Conservation (phyloP, 768 basidiomycete genomes). For the Collybiopsis confluens region DNA sequence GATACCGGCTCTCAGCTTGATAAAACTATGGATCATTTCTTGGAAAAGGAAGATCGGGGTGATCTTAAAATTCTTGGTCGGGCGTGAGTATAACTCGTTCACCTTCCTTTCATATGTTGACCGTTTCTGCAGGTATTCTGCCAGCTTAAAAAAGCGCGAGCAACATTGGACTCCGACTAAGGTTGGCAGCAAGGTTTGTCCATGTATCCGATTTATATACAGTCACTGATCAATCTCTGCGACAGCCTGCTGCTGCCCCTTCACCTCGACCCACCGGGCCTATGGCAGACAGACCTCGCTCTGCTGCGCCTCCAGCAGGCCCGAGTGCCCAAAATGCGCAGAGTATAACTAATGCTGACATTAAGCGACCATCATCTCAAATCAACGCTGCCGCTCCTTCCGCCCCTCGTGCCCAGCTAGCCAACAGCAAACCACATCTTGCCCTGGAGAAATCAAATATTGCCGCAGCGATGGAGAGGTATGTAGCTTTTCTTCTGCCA, state of each 20-base stretch:
- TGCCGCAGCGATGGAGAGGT: slow-evolving; percentile 19
- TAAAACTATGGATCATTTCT: slow-evolving; percentile 56
- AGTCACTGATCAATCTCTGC: background rate
- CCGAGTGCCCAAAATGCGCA: slow-evolving; percentile 34
- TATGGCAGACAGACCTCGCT: slow-evolving; percentile 26
- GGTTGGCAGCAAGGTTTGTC: slow-evolving; percentile 6
- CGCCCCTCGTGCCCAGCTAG: slow-evolving; percentile 54
- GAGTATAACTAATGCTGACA: slow-evolving; percentile 24
- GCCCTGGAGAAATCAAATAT: slow-evolving; percentile 24
- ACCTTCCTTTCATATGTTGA: background rate
- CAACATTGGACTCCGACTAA: slow-evolving; percentile 7
- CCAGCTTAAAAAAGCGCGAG: slow-evolving; percentile 76
- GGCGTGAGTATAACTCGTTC: slow-evolving; percentile 45
- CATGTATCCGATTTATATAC: background rate
- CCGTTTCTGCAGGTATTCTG: slow-evolving; percentile 50
- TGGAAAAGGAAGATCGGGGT: slow-evolving; percentile 76
- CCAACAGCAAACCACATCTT: slow-evolving; percentile 21
- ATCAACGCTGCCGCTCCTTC: slow-evolving; percentile 40
- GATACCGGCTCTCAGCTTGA: slow-evolving; percentile 54
- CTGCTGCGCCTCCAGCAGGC: slow-evolving; percentile 33
- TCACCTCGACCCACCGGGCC: slow-evolving; percentile 30
- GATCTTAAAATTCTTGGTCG: slow-evolving; percentile 77
- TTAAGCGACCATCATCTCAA: slow-evolving; percentile 31
- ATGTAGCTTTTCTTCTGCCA: background rate
- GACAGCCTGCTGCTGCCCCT: slow-evolving; percentile 24